These are phyloP conservation scores for Trichoderma sp. DNA, from an alignment of 2,329 filamentous ascomycete genomes.

Conservation along the genomic window DNA sequence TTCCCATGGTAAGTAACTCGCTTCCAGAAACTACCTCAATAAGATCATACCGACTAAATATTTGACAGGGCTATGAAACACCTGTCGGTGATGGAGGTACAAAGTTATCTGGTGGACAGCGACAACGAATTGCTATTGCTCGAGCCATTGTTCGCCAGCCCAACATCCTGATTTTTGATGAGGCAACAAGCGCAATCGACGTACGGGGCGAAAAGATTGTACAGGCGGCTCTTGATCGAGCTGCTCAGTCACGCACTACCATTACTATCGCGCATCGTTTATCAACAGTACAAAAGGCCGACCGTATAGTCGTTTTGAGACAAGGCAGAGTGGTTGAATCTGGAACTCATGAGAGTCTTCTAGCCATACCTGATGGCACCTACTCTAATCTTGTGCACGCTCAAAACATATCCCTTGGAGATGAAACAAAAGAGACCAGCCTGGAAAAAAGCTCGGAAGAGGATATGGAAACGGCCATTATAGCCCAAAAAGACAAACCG, in stretches of 20 bases:
- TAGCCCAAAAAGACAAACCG: background rate
- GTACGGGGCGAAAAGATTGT: conserved; percentile 52
- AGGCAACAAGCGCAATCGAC: conserved; percentile 63
- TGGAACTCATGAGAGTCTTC: conserved; percentile 31
- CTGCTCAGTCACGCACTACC: conserved; percentile 61
- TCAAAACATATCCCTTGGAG: background rate
- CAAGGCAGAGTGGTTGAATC: conserved; percentile 37
- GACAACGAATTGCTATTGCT: conserved; percentile 68
- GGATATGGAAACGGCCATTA: background rate
- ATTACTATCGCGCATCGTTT: conserved; percentile 67
- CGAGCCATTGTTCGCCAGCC: conserved; percentile 65
- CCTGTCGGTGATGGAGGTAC: conserved; percentile 34
- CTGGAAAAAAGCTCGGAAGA: background rate
- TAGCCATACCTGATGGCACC: background rate
- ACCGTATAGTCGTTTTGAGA: conserved; percentile 41
- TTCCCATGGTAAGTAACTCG: conserved; percentile 23
- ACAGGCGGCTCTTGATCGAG: conserved; percentile 56
- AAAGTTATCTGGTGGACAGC: conserved; percentile 58
- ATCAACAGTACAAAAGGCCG: conserved; percentile 42
- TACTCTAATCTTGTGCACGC: background rate
- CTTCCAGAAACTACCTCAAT: background rate
- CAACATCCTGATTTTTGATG: conserved; percentile 65
- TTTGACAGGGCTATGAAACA: conserved; percentile 33
- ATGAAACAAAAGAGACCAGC: background rate
- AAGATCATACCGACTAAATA: background rate